These are phyloP conservation scores for Podaxis sp. DNA, from an alignment of 768 basidiomycete genomes.

Conservation along the genomic window DNA sequence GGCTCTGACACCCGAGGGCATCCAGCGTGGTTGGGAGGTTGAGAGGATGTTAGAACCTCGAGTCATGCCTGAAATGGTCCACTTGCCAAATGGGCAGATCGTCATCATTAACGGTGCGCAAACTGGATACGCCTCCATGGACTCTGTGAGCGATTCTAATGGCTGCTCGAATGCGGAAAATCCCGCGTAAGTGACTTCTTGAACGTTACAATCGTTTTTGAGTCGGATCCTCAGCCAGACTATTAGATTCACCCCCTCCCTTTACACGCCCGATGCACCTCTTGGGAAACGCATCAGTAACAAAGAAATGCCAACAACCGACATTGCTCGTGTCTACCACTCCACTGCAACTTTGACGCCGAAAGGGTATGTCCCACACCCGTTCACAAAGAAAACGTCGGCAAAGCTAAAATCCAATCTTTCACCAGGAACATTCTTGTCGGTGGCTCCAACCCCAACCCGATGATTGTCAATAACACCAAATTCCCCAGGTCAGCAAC, in stretches of 20 bases:
- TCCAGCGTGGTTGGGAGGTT: constrained; percentile 39
- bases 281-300: constrained; percentile 43
- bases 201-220: too few relatives aligned
- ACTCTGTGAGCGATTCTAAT: constrained; percentile 24
- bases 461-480: constrained; percentile 20
- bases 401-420: not conserved
- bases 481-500: constrained; percentile 19
- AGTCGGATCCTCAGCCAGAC: not conserved
- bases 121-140: constrained; percentile 38
- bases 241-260: constrained; percentile 31
- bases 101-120: constrained; percentile 39
- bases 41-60: constrained; percentile 40
- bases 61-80: constrained; percentile 33
- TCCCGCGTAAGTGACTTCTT: constrained; percentile 19
- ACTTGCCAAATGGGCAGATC: constrained; percentile 40
- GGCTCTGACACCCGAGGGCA: constrained; percentile 35
- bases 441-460: constrained; percentile 46
- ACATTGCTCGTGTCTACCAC: constrained; percentile 58
- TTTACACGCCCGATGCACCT: constrained; percentile 42
- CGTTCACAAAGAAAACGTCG: not conserved
- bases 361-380: constrained; percentile 34
- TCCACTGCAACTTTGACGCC: constrained; percentile 53
- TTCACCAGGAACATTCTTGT: constrained; percentile 22
- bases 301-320: constrained; percentile 34
- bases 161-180: constrained; percentile 27